Base-by-base conservation (phyloP, 1,284 basidiomycete genomes). In the Hemileia vastatrix region DNA sequence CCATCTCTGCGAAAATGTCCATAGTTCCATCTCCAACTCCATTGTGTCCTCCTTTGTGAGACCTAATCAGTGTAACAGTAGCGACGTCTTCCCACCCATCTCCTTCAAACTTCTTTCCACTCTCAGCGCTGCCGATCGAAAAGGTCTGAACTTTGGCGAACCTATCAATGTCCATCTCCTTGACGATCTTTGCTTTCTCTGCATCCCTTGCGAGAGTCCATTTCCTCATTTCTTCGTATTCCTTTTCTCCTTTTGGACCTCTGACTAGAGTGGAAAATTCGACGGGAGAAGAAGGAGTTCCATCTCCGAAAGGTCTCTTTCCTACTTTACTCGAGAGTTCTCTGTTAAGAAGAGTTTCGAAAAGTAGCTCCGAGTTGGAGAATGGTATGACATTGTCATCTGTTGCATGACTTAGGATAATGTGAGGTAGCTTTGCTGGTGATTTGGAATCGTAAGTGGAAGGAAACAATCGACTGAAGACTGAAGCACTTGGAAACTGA, bases 1-100 rank as follows among this genome's bases (percentile, higher is more conserved):
- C 27, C 36, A 40, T 40, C 36, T 11, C 8, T 11, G 36, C 36
- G 36, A 40, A 11, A 15, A 40, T 15, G 15, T 40, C 36, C 15
- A 40, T 40, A 40, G 36, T 15, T 15, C 36, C 36, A 11, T 40
- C 36, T 40, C 36, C 36, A 11, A 40, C 36, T 40, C 15, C 36
- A 23, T 57, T 57, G 21, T 57, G 55, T 8, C 55, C 55, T 32
- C 55, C 55, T 33, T 50, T 49, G 13, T 57, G 40, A 6, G 55
- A 44, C n/a, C 55, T 33, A 21, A 57, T 27, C 40, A 57, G 23
- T 19, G 19, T 57, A 33, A 57, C 13, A 47, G 55, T 57, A 9
- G 55, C 55, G 40, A 47, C 55, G 18, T 56, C 27, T 15, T 40
- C 36, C 15, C 36, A 33, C 18, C 18, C n/a, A 15, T 27, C n/a